Base-by-base conservation (phyloP, 306 rosid species). In the apple (Malus domestica) region DNA sequence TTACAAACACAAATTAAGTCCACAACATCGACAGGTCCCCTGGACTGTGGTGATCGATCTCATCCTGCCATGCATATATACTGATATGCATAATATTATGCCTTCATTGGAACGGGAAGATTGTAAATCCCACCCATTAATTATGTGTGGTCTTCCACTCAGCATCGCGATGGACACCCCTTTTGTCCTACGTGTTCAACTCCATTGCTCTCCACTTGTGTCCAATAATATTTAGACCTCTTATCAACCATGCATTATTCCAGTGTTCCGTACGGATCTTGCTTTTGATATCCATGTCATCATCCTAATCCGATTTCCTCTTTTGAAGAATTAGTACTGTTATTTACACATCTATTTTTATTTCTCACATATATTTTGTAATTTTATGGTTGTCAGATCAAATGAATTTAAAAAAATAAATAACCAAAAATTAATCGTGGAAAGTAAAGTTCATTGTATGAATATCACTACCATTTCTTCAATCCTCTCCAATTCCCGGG, bases 261-360 rank as follows among this genome's bases (percentile, higher is more conserved):
- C 18, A 23, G 3, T 49, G 20, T 46, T 66, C 65, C 27, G 22
- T 54, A 25, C 61, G 4, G 30, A 11, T 10, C 79, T 79, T 76
- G 23, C 46, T 81, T 81, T 85, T 87, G 82, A 76, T 60, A 27
- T 86, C 89, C 88, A 77, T 78, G 89, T 89, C 97, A 80, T 78
- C 84, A 70, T 70, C 85, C 82, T 68, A 70, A 89, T 88, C 92
- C 91, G 40, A 16, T 78, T 52, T 59, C 79, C 78, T 83, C 74
- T 76, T 63, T 8, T 35, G 40, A 35, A 35, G 40, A 35, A 35
- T 35, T 35, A 6, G 2, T 6, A 35, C 40, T 6, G 2, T 2
- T 35, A 6, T 35, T 2, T 6, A 35, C 8, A 35, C 8, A 35
- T 35, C 0, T 0, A 35, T 35, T 35, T 35, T 35, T 35, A 6